Base-by-base conservation (phyloP, 225 moss, liverwort and hornwort species). In the Pseudisothecium myosuroides region DNA sequence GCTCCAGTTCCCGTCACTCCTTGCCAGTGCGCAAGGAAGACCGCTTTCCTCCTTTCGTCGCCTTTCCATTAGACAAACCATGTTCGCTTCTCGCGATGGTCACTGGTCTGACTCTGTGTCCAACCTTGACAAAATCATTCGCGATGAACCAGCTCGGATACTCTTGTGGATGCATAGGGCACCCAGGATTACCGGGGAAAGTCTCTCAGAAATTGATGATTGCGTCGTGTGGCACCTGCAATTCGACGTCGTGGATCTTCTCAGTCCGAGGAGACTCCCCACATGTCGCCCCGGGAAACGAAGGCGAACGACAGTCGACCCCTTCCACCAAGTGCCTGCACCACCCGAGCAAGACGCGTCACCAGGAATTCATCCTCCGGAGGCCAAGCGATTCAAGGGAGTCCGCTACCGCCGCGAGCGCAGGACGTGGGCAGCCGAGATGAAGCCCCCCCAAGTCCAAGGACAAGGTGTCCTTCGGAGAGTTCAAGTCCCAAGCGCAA, bases 121-220 rank as follows among this genome's bases (percentile, higher is more conserved):
- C 32, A 32, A 20, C 32, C 2, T 32, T 31, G 1, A 17, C 4
- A 17, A 75, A 75, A 2, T 49, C 17, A 1, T 75, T 20, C 12
- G 7, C 75, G 11, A 19, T 17, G 29, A n/a, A 5, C 76, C 2
- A 3, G 1, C 0, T 3, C 0, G 2, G 4, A 4, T 0, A 1
- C 0, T 1, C 36, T 17, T 3, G 37, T 11, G 19, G 36, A 10
- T 3, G 20, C 12, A 11, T 21, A 0, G 18, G 1, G 49, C 32
- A 32, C 75, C 49, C 20, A 0, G 0, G 5, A 41, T 41, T 26
- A 14, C 5, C 8, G 52, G 34, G 34, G 14, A 22, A 20, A 5
- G 7, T 20, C 1, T 7, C 5, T 1, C 4, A 76, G 0, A 4
- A 19, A 1, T 0, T 20, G 3, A 2, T 2, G 7, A 0, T 1